These are phyloP conservation scores for Angomonas desouzai DNA, from an alignment of 208 protist genomes.

Conservation along the genomic window DNA sequence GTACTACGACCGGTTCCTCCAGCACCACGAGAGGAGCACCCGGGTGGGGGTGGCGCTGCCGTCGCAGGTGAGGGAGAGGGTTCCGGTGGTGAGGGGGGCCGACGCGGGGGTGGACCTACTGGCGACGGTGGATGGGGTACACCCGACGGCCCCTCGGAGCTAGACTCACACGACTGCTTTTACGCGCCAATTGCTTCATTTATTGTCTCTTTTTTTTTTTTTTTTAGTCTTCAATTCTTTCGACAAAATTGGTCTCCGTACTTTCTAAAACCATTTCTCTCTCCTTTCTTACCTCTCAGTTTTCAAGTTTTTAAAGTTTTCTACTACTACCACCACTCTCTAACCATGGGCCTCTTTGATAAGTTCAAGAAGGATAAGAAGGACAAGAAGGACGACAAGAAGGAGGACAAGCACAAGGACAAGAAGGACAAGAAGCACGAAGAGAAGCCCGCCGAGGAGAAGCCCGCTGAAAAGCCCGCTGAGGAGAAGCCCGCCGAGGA, in stretches of 20 bases:
- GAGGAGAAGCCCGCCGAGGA: slow-evolving; percentile 8
- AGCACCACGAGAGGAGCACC: not conserved
- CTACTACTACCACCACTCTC: not conserved
- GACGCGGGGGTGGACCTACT: not conserved
- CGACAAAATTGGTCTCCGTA: not conserved
- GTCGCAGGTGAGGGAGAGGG: not conserved
- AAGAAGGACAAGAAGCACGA: slow-evolving; percentile 2
- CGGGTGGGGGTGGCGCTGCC: not conserved
- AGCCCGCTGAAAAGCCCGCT: slow-evolving; percentile 9
- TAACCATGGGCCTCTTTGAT: slow-evolving; percentile 6
- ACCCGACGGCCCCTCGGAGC: not conserved
- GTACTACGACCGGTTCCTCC: slow-evolving; percentile 84
- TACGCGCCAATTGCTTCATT: not conserved
- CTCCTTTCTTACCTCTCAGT: not conserved
- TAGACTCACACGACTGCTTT: not conserved
- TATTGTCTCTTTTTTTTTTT: slow-evolving; percentile 12
- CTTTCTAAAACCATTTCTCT: slow-evolving; percentile 3
- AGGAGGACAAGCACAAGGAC: slow-evolving; percentile 2
- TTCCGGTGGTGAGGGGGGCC: not conserved
- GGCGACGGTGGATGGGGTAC: not conserved
- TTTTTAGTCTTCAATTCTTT: not conserved
- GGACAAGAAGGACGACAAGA: slow-evolving; percentile 3
- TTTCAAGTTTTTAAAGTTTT: not conserved
- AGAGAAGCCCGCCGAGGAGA: not conserved
- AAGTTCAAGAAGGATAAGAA: slow-evolving; percentile 9